Percentiles rank a stretch among this genome's conserved stretches.
Conservation (phyloP, 2,329 filamentous ascomycete species). For the Arthrobotrys conoides region DNA sequence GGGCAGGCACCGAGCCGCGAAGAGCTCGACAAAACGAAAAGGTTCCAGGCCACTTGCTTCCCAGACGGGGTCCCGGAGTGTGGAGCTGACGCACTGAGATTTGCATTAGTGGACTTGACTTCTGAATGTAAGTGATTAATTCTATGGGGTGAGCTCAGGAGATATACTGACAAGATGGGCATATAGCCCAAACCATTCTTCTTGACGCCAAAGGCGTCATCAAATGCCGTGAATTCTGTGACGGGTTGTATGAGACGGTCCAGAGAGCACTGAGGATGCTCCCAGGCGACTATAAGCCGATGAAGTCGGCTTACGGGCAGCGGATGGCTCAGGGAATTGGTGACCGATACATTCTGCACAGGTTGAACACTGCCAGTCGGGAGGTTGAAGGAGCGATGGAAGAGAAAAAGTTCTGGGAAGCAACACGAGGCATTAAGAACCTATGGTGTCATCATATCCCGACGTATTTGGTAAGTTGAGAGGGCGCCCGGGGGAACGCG, state of each 20-base stretch:
- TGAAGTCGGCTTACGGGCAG: not conserved
- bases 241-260: constrained; percentile 36
- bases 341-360: constrained; percentile 41
- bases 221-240: constrained; percentile 34
- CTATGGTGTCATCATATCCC: constrained; percentile 38
- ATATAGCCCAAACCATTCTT: constrained; percentile 21
- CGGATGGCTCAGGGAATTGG: not conserved
- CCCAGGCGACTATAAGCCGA: constrained; percentile 4
- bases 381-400: constrained; percentile 28
- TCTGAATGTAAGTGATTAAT: constrained; percentile 8
- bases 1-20: constrained; percentile 16
- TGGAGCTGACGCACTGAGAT: constrained; percentile 63
- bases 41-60: constrained; percentile 41
- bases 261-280: constrained; percentile 11
- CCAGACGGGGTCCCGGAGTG: constrained; percentile 62
- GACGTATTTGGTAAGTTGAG: constrained; percentile 43
- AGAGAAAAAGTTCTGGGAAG: constrained; percentile 27
- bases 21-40: constrained; percentile 3
- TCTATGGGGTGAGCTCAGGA: not conserved
- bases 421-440: constrained; percentile 24
- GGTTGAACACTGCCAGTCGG: constrained; percentile 34
- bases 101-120: constrained; percentile 61
- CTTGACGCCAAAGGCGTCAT: constrained; percentile 21
- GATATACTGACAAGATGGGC: constrained; percentile 5
- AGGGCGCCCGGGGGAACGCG: not conserved